Evolutionary conservation across 2,329 filamentous ascomycete genomes (phyloP).

Genomic region (Hortaea sp.): DNA sequence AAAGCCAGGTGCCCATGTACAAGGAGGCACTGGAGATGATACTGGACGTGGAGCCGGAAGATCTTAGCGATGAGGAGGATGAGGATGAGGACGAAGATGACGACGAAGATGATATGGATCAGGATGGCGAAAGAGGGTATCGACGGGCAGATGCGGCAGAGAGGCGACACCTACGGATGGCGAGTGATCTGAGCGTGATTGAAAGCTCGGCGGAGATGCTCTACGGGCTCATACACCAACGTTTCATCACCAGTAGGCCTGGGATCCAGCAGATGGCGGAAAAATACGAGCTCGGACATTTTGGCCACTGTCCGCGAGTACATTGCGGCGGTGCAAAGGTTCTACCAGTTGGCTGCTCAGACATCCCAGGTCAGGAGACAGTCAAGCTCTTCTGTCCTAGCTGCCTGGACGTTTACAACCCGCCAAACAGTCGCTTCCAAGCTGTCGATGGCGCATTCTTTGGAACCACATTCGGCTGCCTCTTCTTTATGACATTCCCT

Average conservation of each 20-base stretch:
- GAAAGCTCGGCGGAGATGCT: constrained; percentile 97
- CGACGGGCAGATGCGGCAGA: constrained; percentile 41
- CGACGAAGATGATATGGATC: constrained; percentile 35
- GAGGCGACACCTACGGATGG: constrained; percentile 73
- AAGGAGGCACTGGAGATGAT: constrained; percentile 99
- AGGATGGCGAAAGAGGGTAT: constrained; percentile 43
- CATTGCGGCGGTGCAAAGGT: constrained; percentile 85
- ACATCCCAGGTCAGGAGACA: constrained; percentile 91
- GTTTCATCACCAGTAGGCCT: constrained; percentile 91
- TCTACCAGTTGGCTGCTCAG: constrained; percentile 83
- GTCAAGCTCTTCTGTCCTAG: constrained; percentile 97
- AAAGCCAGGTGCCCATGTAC: constrained; percentile 95
- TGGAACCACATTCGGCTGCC: constrained; percentile 88
- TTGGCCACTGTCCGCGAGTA: constrained; percentile 89
- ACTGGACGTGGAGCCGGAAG: constrained; percentile 92
- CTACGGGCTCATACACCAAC: constrained; percentile 95
- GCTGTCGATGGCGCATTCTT: constrained; percentile 97
- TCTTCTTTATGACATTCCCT: constrained; percentile 98
- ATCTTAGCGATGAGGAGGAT: constrained; percentile 78
- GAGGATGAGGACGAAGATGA: constrained; percentile 55
- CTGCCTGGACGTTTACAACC: constrained; percentile 93
- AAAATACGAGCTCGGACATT: constrained; percentile 95
- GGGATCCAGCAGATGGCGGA: constrained; percentile 99
- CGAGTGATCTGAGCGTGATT: constrained; percentile 87
- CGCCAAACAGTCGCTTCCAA: constrained; percentile 93